Evolutionary conservation across 352 stramenopile species (phyloP).

Genomic region (Pythium aristosporum): DNA sequence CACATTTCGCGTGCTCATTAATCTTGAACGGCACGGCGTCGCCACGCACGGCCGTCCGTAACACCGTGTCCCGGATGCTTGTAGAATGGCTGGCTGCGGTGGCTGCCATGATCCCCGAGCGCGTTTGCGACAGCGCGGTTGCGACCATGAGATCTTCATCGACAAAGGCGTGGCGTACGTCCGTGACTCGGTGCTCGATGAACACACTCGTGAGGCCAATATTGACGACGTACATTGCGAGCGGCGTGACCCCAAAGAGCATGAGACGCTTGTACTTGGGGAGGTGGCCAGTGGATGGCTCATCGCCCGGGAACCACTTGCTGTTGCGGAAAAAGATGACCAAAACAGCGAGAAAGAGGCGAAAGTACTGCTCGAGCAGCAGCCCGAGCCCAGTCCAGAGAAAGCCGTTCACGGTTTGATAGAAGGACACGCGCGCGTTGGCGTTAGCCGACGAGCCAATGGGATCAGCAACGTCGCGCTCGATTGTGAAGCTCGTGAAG

Average conservation of each 20-base stretch:
- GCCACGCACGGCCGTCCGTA: conserved; percentile 26
- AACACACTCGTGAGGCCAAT: conserved; percentile 42
- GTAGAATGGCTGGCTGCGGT: no score
- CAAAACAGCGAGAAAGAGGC: conserved; percentile 40
- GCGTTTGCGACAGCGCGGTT: background rate
- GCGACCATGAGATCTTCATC: conserved; percentile 30
- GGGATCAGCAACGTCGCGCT: conserved; percentile 29
- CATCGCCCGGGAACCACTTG: conserved; percentile 31
- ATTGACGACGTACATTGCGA: conserved; percentile 43
- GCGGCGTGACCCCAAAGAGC: conserved; percentile 35
- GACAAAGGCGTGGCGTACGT: conserved; percentile 33
- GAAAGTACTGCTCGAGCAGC: conserved; percentile 33
- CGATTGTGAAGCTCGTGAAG: conserved; percentile 32
- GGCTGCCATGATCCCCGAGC: no score
- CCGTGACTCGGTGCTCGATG: conserved; percentile 36
- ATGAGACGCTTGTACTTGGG: conserved; percentile 28
- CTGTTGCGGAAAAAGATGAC: conserved; percentile 37
- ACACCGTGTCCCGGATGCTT: conserved; percentile 32
- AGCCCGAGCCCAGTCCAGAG: conserved; percentile 28
- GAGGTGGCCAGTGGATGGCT: conserved; percentile 13
- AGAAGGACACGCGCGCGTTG: conserved; percentile 33
- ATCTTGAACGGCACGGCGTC: conserved; percentile 32
- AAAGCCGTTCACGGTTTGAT: conserved; percentile 42
- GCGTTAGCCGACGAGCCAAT: conserved; percentile 33
- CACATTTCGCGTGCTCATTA: conserved; percentile 25